Evolutionary conservation across 1,139 yeast genomes (phyloP), one percentile per base, ranked within the genome.

Genomic region (Zygoascus sp.): DNA sequence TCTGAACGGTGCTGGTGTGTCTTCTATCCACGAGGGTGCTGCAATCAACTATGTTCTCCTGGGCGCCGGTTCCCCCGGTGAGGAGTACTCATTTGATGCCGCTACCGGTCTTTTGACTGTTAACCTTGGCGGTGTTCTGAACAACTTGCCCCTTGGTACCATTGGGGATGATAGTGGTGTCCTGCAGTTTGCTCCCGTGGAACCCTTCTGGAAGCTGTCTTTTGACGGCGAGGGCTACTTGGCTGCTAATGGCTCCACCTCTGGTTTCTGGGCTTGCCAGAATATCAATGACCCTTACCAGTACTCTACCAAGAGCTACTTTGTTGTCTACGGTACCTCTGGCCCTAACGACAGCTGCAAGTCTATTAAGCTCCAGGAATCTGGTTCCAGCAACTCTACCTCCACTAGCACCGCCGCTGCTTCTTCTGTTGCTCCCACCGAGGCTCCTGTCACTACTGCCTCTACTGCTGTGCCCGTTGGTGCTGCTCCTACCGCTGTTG

Each of bases 11-110:
- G 21, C 34, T 9, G 72, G 69, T 39, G 53, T 75, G 41, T 50
- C 59, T 39, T 55, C 68, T 25, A 53, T 54, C 40, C 82, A 76
- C 58, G 80, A 74, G 62, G 83, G 83, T 60, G 82, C 83, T 42
- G 83, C 75, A 50, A 63, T 76, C 56, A 69, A 73, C 65, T 76
- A 73, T 60, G 58, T 70, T 43, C 70, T 73, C 59, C 55, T 75
- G 13, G 67, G 69, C 20, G 7, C 35, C 22, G 53, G 42, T 15
- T 49, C 47, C 22, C 47, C 53, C 13, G 37, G 38, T 19, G 34
- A 58, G 40, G 49, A 38, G 22, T 52, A 41, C 35, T 22, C 25
- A 27, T 44, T 34, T 25, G 46, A 42, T 28, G 48, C 19, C 17
- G 25, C 45, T 30, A 21, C 47, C 22, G 42, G 43, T 40, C 21